Evolutionary conservation across 164 flowering plant genomes (phyloP).

Genomic region (Euptelea pleiosperma): DNA sequence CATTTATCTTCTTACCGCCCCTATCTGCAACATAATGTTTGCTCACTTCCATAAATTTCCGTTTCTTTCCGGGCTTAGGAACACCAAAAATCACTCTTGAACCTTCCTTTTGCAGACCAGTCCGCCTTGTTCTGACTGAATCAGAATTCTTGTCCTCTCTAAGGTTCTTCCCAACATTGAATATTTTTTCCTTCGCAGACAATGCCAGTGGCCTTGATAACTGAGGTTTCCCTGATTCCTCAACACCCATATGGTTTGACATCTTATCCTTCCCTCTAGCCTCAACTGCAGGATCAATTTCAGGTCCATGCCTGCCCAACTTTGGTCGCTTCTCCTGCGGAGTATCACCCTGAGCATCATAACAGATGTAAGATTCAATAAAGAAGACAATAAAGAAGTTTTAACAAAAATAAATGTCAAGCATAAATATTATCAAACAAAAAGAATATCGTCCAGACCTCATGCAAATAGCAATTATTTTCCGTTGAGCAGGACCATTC

Average conservation of each 20-base stretch:
- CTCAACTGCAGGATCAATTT: constrained; percentile 29
- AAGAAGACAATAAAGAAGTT: neutral
- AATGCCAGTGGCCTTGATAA: constrained; percentile 37
- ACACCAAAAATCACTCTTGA: constrained; percentile 79
- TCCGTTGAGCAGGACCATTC: constrained; percentile 49
- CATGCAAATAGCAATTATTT: constrained; percentile 29
- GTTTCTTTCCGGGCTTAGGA: constrained; percentile 95
- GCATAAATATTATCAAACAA: neutral
- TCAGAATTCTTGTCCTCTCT: constrained; percentile 43
- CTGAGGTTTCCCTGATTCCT: constrained; percentile 39
- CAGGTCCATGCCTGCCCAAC: constrained; percentile 29
- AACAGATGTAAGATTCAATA: neutral
- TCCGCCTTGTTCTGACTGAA: constrained; percentile 42
- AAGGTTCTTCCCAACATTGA: constrained; percentile 56
- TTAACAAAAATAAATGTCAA: neutral
- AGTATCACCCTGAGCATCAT: constrained; percentile 54
- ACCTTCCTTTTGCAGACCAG: constrained; percentile 74
- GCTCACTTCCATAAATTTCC: constrained; percentile 98
- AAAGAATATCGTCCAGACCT: constrained; percentile 30
- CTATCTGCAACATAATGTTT: constrained; percentile 68
- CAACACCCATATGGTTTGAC: constrained; percentile 21
- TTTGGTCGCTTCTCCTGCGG: constrained; percentile 70
- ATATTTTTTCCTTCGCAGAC: constrained; percentile 51
- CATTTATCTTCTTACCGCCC: constrained; percentile 34
- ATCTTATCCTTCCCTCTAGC: constrained; percentile 38